Evolutionary conservation across 2,329 filamentous ascomycete genomes (phyloP), one percentile per base, ranked within the genome.

Genomic region (Colletotrichum phormii): DNA sequence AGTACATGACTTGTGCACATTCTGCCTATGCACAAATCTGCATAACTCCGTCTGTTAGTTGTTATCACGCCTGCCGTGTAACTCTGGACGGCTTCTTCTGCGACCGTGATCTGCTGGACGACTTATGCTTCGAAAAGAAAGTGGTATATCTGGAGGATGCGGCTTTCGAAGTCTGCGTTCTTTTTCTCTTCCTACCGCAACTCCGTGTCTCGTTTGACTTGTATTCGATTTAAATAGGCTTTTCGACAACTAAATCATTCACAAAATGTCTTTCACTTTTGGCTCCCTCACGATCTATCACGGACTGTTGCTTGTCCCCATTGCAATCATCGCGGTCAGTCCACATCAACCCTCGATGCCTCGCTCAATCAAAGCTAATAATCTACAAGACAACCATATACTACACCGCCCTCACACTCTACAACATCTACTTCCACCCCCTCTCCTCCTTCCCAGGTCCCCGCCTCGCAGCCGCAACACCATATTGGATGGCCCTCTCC

Each of bases 381-480:
- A 18, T 5, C 2, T 8, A 49, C 18, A 31, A 67, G 42, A 22
- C 42, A 1, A 9, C 26, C 5, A 13, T 15, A 1, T 67, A 67
- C 22, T 22, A 53, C 2, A n/a, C n/a, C 1, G 2, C 6, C 6
- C 13, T 53, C 9, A 33, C 26, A 3, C 15, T 80, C 26, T 79
- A 80, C 73, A 81, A 81, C 67, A 72, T 82, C 68, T 78, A 76
- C 72, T 69, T 82, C 31, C 81, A 82, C 66, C 81, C 81, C 0
- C 79, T 82, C 15, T 66, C 74, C 13, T 60, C 55, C 5, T 79
- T 76, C 67, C 80, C 80, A 1, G 80, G 80, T 1, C 81, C 81
- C 13, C 64, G 42, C 11, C 31, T 67, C 22, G 64, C 64, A 4
- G 55, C 55, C 13, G 69, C 46, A 68, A 67, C 13, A 62, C 72